Base-by-base conservation (phyloP, 1,139 yeast species). In the Pichiaceae sp. region DNA sequence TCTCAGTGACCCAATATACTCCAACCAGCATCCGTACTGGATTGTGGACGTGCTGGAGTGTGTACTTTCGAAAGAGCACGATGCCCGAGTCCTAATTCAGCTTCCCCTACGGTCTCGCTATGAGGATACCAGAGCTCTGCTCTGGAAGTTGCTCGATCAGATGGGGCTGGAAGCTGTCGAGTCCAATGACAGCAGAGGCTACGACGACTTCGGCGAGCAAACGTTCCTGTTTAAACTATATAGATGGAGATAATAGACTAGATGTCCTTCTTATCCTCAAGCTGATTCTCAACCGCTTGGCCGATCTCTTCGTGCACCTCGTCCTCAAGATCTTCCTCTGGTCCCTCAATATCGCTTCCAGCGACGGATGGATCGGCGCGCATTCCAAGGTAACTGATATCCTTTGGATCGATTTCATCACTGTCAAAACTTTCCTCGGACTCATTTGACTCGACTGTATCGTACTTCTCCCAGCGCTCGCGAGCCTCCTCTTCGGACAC, bases 1-100 rank as follows among this genome's bases (percentile, higher is more conserved):
- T 1, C 60, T 85, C 4, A 81, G 96, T 25, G 98, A 91, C 56
- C 96, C 96, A 0, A 76, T 89, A 1, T 91, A 91, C 56, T 83
- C 96, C 0, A 62, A 79, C 1, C 69, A 75, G 26, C 97, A 91
- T 53, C 96, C 97, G 0, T 56, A 57, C 21, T 72, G 84, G 76
- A 76, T 91, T 1, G 70, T 72, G 3, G 57, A 72, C 35, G 78
- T 83, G 67, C 62, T 86, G 3, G 49, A 54, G 4, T 45, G 50
- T 34, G 67, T 72, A 32, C 64, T 78, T 38, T 53, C 17, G 17
- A 49, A 49, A 3, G 39, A 43, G 2, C 36, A 42, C 1, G 18
- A 41, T 1, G 56, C 62, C 1, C 57, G 67, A 14, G 71, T 86
- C 0, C 57, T 83, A 23, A 57, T 89, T 3, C 89, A 87, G 56